Conservation (phyloP, 2,329 filamentous ascomycete genomes). For the Aspergillus floridensis region DNA sequence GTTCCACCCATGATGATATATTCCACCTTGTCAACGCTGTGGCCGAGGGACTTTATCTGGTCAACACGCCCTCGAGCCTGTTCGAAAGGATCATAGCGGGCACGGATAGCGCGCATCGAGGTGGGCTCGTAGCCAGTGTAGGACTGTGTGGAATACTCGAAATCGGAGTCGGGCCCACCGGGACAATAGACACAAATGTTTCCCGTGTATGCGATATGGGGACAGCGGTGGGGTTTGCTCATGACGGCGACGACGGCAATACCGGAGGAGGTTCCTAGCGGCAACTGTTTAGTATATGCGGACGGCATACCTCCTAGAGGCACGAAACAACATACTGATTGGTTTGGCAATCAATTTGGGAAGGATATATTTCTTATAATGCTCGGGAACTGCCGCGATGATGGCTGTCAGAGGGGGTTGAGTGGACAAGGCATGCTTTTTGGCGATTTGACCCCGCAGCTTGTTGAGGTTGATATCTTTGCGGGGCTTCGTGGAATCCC, state of each 20-base stretch:
- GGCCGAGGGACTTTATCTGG: slow-evolving; percentile 90
- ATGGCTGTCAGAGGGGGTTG: slow-evolving; percentile 94
- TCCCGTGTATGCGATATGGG: slow-evolving; percentile 96
- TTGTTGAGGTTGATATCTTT: slow-evolving; percentile 92
- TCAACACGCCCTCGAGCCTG: slow-evolving; percentile 94
- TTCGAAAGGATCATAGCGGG: slow-evolving; percentile 95
- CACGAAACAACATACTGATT: slow-evolving; percentile 61
- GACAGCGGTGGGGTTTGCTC: slow-evolving; percentile 98
- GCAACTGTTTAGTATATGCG: slow-evolving; percentile 14
- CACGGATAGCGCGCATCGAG: slow-evolving; percentile 95
- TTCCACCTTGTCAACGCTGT: slow-evolving; percentile 98
- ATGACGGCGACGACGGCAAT: slow-evolving; percentile 98
- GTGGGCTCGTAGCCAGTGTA: slow-evolving; percentile 99
- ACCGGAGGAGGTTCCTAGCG: slow-evolving; percentile 81
- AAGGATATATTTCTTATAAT: slow-evolving; percentile 98
- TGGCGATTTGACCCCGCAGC: slow-evolving; percentile 79
- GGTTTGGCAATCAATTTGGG: slow-evolving; percentile 96
- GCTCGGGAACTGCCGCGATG: slow-evolving; percentile 96
- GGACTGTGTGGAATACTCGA: slow-evolving; percentile 98
- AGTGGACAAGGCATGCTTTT: slow-evolving; percentile 85
- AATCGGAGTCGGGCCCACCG: slow-evolving; percentile 94
- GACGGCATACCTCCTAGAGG: not conserved
- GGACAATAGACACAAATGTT: slow-evolving; percentile 99
- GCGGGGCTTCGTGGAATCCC: slow-evolving; percentile 67
- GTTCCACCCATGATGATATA: slow-evolving; percentile 99